phyloP scores from a whole-genome alignment of 129 eudicot species.

The Centella asiatica region DNA sequence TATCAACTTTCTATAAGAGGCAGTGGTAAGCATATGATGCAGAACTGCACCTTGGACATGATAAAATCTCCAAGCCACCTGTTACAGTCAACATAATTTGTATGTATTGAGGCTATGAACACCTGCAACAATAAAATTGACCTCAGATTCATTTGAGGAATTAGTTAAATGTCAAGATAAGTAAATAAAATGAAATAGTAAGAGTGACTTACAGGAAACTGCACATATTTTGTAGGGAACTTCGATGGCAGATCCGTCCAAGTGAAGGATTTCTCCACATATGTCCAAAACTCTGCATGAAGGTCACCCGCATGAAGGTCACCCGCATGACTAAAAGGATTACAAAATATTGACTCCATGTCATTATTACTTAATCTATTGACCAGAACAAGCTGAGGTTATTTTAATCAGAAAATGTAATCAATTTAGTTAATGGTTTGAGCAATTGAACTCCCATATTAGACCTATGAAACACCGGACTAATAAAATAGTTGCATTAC shows the following conservation, averaged over 20 bases:
- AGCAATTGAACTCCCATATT: too few species aligned
- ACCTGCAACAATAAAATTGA: slow-evolving; percentile 33
- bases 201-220: slow-evolving; percentile 70
- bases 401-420: too few species aligned
- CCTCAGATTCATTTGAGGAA: slow-evolving; percentile 10
- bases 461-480: too few species aligned
- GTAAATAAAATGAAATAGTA: background rate
- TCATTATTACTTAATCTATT: background rate
- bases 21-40: background rate
- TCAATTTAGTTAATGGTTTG: too few species aligned
- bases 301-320: slow-evolving; percentile 9
- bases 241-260: slow-evolving; percentile 95
- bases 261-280: slow-evolving; percentile 91
- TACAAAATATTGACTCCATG: background rate
- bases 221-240: slow-evolving; percentile 97
- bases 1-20: background rate
- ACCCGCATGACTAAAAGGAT: too few species aligned
- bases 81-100: slow-evolving; percentile 92
- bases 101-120: slow-evolving; percentile 78
- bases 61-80: slow-evolving; percentile 99
- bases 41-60: slow-evolving; percentile 68
- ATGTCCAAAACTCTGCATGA: slow-evolving; percentile 88
- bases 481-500: too few species aligned
- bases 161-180: background rate
- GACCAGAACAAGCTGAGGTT: too few species aligned